Conservation (phyloP, 192 early-diverging fungal genomes). For the Podochytrium sp. region DNA sequence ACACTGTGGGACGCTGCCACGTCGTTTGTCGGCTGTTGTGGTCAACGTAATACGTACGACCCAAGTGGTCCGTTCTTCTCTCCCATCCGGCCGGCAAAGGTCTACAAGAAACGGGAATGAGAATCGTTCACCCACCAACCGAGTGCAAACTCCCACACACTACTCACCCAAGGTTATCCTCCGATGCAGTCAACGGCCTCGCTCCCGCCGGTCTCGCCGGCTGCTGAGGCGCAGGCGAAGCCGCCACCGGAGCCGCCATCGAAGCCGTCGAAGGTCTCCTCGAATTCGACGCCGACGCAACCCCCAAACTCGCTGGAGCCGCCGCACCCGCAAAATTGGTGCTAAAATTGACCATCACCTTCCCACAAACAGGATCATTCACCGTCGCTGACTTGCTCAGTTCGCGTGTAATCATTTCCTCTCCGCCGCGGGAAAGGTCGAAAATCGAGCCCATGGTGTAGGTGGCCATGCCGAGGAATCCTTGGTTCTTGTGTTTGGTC, state of each 20-base stretch:
- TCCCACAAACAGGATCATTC: constrained; percentile 84
- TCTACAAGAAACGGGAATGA: constrained; percentile 1
- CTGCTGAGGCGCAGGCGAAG: background rate
- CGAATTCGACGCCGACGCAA: background rate
- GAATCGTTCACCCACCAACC: constrained; percentile 13
- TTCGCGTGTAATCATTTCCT: constrained; percentile 89
- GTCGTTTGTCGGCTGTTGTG: constrained; percentile 96
- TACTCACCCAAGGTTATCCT: constrained; percentile 61
- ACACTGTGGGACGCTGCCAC: constrained; percentile 72
- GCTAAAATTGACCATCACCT: constrained; percentile 77
- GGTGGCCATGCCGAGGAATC: constrained; percentile 90
- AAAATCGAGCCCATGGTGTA: constrained; percentile 82
- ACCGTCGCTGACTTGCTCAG: constrained; percentile 79
- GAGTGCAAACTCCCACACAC: constrained; percentile 19
- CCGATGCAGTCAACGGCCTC: constrained; percentile 47
- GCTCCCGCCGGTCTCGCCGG: constrained; percentile 10
- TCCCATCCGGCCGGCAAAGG: constrained; percentile 81
- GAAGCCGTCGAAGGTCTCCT: constrained; percentile 1
- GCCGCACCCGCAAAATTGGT: constrained; percentile 60
- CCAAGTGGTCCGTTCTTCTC: constrained; percentile 88
- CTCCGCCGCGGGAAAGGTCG: constrained; percentile 75
- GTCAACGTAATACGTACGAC: constrained; percentile 96
- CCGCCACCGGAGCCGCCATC: background rate
- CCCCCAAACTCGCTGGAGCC: constrained; percentile 20
- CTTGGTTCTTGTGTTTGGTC: constrained; percentile 67